These are phyloP conservation scores for Nemophila menziesii DNA, from an alignment of 257 asterid genomes.

Conservation along the genomic window DNA sequence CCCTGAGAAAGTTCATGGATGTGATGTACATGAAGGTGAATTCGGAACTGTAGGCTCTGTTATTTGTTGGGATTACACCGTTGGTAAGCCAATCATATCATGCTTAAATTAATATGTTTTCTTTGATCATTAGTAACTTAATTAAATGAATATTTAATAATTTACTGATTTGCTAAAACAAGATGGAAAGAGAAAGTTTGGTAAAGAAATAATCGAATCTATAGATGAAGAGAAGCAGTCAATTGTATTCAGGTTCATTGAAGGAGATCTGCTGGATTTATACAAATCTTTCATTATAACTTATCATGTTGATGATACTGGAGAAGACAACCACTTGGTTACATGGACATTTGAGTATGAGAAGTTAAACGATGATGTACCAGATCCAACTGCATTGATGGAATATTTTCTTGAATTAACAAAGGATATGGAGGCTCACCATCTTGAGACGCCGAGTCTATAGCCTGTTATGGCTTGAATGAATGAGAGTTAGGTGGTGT, in stretches of 20 bases:
- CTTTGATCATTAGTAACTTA: not conserved
- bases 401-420: not conserved
- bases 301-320: not conserved
- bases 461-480: too few species aligned
- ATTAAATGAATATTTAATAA: too few species aligned
- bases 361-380: slow-evolving; percentile 1
- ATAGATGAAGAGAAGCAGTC: slow-evolving; percentile 3
- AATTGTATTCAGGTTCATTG: slow-evolving; percentile 1
- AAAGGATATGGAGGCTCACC: slow-evolving; percentile 5
- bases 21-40: slow-evolving; percentile 6
- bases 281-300: not conserved
- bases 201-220: not conserved
- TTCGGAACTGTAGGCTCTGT: slow-evolving; percentile 7
- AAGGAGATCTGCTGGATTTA: slow-evolving; percentile 1
- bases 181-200: not conserved
- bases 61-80: not conserved
- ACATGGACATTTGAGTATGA: slow-evolving; percentile 5
- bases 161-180: not conserved
- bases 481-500: too few species aligned
- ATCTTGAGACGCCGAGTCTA: too few species aligned
- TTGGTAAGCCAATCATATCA: not conserved
- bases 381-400: not conserved
- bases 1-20: not conserved
- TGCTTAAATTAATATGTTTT: too few species aligned
- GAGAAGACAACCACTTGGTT: slow-evolving; percentile 4